Evolutionary conservation across 495 filamentous ascomycete genomes (phyloP), one percentile per base, ranked within the genome.

Genomic region (Penicillium egyptiacum): DNA sequence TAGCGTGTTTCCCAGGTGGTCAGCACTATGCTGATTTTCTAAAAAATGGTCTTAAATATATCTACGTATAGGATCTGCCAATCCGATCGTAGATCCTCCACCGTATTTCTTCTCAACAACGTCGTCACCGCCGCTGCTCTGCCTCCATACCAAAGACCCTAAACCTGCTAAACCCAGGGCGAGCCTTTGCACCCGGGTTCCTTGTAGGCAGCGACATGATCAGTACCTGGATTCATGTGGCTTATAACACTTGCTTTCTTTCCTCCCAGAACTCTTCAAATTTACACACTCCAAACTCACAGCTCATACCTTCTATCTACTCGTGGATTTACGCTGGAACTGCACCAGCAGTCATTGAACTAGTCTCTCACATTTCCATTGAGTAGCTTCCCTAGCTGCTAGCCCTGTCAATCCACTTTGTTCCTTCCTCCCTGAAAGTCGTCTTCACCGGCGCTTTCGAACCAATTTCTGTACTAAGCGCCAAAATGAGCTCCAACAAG

Each of bases 401-500:
- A 46, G 26, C 1, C 2, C 25, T 43, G 11, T 20, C 26, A 53
- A 44, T 53, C n/a, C 22, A 26, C 3, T 33, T 9, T 6, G 5
- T 49, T 31, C 14, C 9, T 17, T 12, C 28, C 28, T 33, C 6
- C 1, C n/a, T 33, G 6, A 12, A 12, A 5, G 0, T 23, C 5
- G 39, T 12, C 11, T 9, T 35, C 30, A 35, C 52, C 30, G 28
- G 14, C 10, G 5, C 50, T 20, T n/a, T 6, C 4, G 2, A 54
- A 1, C 28, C 4, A 45, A 54, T 45, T 30, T 10, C 4, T 2
- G 4, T 8, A 5, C 23, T 17, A n/a, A 54, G 7, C 30, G 12
- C 37, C 26, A 46, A 45, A n/a, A 54, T 54, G 52, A 33, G 25
- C 37, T n/a, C n/a, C 11, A 46, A 45, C 3, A 16, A n/a, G 52